Conservation (phyloP, 495 filamentous ascomycete species). For the Emericellopsis terricola region DNA sequence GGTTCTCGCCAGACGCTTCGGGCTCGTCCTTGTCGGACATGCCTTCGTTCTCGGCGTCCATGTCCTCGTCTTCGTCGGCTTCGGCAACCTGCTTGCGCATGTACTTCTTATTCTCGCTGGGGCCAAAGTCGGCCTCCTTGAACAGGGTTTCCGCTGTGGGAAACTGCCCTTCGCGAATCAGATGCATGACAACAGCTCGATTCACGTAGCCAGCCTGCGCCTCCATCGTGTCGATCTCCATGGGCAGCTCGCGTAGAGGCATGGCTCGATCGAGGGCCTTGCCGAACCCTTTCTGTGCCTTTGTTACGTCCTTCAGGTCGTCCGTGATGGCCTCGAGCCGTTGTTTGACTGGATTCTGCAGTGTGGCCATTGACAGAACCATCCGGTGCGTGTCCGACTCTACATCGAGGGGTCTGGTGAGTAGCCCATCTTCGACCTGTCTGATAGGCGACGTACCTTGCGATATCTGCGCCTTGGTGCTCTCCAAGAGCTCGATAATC, state of each 20-base stretch:
- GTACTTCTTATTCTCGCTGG: background rate
- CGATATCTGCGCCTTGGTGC: slow-evolving; percentile 51
- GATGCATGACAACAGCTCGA: slow-evolving; percentile 87
- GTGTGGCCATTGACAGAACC: slow-evolving; percentile 54
- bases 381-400: slow-evolving; percentile 46
- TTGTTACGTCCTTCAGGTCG: slow-evolving; percentile 62
- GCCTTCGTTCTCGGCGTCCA: slow-evolving; percentile 1
- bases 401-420: background rate
- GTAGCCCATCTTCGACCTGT: background rate
- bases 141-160: slow-evolving; percentile 68
- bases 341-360: slow-evolving; percentile 65
- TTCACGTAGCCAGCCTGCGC: slow-evolving; percentile 64
- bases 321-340: slow-evolving; percentile 63
- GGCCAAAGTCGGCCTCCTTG: slow-evolving; percentile 31
- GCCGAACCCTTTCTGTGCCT: slow-evolving; percentile 58
- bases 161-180: slow-evolving; percentile 89
- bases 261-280: slow-evolving; percentile 77
- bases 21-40: slow-evolving; percentile 19
- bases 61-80: slow-evolving; percentile 4
- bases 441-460: slow-evolving; percentile 27
- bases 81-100: background rate
- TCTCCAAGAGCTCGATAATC: slow-evolving; percentile 57
- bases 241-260: slow-evolving; percentile 58
- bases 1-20: no score
- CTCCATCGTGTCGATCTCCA: slow-evolving; percentile 67